Evolutionary conservation across 2,329 filamentous ascomycete species (phyloP), one percentile per base, ranked within the genome.

Genomic region (Colletotrichum brevisporum): DNA sequence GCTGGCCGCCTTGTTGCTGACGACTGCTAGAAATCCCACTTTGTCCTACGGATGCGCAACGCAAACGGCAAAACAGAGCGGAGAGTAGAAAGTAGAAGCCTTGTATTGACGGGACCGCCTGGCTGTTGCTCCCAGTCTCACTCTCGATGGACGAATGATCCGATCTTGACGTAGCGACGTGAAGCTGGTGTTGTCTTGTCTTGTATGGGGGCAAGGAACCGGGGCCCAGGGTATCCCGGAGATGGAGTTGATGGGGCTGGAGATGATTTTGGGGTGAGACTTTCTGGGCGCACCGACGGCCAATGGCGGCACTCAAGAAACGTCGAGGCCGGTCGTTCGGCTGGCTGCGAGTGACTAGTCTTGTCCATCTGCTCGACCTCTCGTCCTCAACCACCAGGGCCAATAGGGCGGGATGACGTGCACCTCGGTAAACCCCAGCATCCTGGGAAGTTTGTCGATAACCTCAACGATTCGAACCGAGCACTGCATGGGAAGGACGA

Each of bases 381-480:
- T 68, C 63, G 51, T 56, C 52, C 51, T 65, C 61, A 57, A 68
- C 67, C 41, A 43, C 47, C 58, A 58, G 65, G 56, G 67, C 63
- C 36, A 68, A 68, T 43, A 66, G 45, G 50, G 64, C 64, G 64
- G 64, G 57, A 70, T 70, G 67, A 70, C 67, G 67, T 70, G 67
- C 67, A 31, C 64, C 45, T 67, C 53, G 67, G 58, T 45, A 68
- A 68, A 70, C 67, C 67, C 67, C 54, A 54, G 67, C 39, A 70
- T 69, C 67, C 67, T 63, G 31, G 67, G 57, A 62, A 68, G 50
- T 56, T 52, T 67, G 26, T 69, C 51, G 55, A 67, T 66, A 69
- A 67, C 62, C 55, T 69, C 67, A 53, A 52, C 50, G 26, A 58
- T 52, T 69, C 54, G 50, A 47, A 31, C n/a, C 51, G 60, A 50